A percentile compares a stretch with the other conserved stretches of the same genome.
These are phyloP conservation scores for Alternaria viburni DNA, from an alignment of 2,329 filamentous ascomycete genomes.

Conservation along the genomic window DNA sequence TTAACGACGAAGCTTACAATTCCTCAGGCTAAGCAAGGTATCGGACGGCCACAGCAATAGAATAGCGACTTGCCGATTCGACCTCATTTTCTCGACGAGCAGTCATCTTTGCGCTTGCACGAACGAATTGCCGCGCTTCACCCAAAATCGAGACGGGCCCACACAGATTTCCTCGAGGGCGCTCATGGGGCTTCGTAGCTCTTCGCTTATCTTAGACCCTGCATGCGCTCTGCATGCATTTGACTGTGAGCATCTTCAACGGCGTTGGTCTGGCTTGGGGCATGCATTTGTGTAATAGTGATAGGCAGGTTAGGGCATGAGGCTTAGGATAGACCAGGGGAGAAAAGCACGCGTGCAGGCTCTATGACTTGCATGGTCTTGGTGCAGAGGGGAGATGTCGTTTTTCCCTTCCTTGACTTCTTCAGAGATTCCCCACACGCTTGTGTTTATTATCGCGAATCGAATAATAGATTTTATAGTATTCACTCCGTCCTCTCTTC, in stretches of 20 bases:
- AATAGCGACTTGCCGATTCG: background rate
- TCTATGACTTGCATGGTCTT: background rate
- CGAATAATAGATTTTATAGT: background rate
- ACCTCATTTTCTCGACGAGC: background rate
- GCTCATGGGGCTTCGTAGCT: conserved; percentile 7
- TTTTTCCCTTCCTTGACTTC: conserved; percentile 3
- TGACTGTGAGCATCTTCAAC: conserved; percentile 16
- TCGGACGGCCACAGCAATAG: conserved; percentile 35
- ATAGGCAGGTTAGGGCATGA: conserved; percentile 7
- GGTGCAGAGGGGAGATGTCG: conserved; percentile 1
- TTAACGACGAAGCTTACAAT: conserved; percentile 17
- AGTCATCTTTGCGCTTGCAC: background rate
- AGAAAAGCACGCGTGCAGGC: background rate
- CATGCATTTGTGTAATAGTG: conserved; percentile 15
- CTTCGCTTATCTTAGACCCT: background rate
- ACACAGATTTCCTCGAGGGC: background rate
- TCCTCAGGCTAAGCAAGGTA: conserved; percentile 47
- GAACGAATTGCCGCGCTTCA: background rate
- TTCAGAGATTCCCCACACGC: conserved; percentile 24
- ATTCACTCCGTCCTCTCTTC: background rate
- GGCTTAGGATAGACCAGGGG: conserved; percentile 3
- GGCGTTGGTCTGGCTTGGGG: conserved; percentile 10
- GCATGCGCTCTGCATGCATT: conserved; percentile 12
- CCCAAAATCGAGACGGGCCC: background rate
- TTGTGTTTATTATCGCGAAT: conserved; percentile 7